Evolutionary conservation across 164 flowering plant genomes (phyloP).

Genomic region (Vitis riparia): DNA sequence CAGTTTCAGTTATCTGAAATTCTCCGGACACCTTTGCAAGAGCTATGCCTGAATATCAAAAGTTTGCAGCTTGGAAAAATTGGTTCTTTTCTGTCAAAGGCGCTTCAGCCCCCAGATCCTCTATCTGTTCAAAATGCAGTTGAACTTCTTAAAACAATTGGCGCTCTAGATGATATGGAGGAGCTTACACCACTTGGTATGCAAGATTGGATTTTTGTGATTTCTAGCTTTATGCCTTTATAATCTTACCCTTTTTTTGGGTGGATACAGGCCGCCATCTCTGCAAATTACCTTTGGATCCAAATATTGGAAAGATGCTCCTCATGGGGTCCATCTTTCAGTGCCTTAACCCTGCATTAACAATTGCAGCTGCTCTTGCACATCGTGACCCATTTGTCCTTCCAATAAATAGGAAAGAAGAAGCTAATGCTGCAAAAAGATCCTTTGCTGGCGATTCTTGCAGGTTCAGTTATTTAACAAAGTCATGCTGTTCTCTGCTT

Average conservation of each 20-base stretch:
- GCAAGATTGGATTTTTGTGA: not conserved
- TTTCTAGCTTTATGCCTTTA: not conserved
- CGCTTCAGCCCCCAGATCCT: slow-evolving; percentile 94
- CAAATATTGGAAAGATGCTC: slow-evolving; percentile 97
- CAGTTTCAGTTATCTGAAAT: slow-evolving; percentile 92
- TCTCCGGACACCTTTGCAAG: slow-evolving; percentile 92
- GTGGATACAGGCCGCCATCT: slow-evolving; percentile 76
- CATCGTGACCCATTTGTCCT: slow-evolving; percentile 91
- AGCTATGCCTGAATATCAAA: slow-evolving; percentile 84
- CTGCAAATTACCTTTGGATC: slow-evolving; percentile 87
- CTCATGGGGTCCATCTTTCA: slow-evolving; percentile 90
- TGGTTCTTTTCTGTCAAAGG: slow-evolving; percentile 80
- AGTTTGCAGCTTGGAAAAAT: slow-evolving; percentile 83
- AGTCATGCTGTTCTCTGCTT: slow-evolving; percentile 7
- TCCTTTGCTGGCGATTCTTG: slow-evolving; percentile 97
- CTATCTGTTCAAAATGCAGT: slow-evolving; percentile 89
- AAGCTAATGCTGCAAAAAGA: slow-evolving; percentile 91
- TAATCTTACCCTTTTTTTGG: not conserved
- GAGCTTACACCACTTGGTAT: slow-evolving; percentile 94
- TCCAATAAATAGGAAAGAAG: slow-evolving; percentile 85
- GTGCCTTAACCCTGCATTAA: slow-evolving; percentile 91
- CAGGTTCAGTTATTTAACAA: slow-evolving; percentile 52
- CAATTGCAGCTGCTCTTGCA: slow-evolving; percentile 94
- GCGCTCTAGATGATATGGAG: slow-evolving; percentile 81
- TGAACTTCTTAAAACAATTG: slow-evolving; percentile 91